Evolutionary conservation across 2,329 filamentous ascomycete species (phyloP), one percentile per base, ranked within the genome.

Genomic region (Aureobasidium sp.): DNA sequence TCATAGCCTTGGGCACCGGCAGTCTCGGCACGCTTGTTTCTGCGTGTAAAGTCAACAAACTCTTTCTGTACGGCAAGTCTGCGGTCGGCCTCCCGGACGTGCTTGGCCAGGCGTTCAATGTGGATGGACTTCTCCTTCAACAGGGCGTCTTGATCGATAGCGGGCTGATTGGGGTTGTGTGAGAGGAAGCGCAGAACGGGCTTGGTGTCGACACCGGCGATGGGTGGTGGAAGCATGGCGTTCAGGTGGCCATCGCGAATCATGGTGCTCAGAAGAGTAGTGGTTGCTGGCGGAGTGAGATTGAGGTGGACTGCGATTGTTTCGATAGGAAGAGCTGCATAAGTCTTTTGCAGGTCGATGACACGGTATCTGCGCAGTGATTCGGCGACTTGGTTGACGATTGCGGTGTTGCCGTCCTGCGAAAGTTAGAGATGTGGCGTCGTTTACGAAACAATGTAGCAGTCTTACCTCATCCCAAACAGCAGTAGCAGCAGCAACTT

Each of bases 321-420:
- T 5, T 77, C 73, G 11, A 87, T 75, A 4, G 83, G 81, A 37
- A 87, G 76, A 6, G 85, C 83, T 36, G 82, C 81, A 70, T 93
- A 97, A 3, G 90, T 86, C 58, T 84, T 82, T 48, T 87, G 85
- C 29, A 97, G 79, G 63, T 85, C 85, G 37, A 87, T 79, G 62
- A 97, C 84, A 64, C 89, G 86, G 77, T 88, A 91, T 68, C 86
- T 85, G 67, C 89, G 85, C 70, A 92, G 90, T 11, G 88, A 85
- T 22, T 82, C 77, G 42, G 88, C 73, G 12, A 93, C 86, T 71
- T 90, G 85, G 5, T 79, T 76, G 14, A 96, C 79, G 15, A 97
- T 82, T 3, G 86, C 84, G 4, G 77, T 73, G 69, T 95, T 97
- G 51, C 84, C 84, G 58, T 75, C 72, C 68, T 61, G 20, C 22